Conservation (phyloP, 257 asterid genomes). For the Fraxinus anomala region DNA sequence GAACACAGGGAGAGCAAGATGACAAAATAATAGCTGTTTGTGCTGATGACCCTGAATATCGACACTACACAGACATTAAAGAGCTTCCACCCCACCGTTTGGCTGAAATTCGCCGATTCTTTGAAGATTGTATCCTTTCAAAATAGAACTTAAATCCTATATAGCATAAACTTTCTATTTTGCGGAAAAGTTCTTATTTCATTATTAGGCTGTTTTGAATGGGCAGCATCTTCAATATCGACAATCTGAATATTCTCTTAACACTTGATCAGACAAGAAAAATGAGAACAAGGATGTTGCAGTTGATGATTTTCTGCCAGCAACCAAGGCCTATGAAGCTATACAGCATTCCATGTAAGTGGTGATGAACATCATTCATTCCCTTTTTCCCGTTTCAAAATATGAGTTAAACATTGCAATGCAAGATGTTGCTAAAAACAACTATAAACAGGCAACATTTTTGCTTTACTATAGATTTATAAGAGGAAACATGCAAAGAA, state of each 20-base stretch:
- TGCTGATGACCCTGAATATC: constrained; percentile 95
- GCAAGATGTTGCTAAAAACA: background rate
- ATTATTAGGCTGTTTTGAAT: background rate
- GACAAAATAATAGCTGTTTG: constrained; percentile 98
- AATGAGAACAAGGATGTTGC: constrained; percentile 97
- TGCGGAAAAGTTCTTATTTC: background rate
- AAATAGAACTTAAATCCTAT: constrained; percentile 9
- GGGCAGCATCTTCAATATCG: background rate
- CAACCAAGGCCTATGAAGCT: constrained; percentile 72
- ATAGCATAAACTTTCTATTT: background rate
- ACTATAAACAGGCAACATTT: background rate
- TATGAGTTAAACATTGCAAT: background rate
- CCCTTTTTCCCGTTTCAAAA: background rate
- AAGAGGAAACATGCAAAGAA: background rate
- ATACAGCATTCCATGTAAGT: constrained; percentile 85
- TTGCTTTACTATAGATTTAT: background rate
- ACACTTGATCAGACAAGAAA: constrained; percentile 68
- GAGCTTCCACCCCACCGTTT: constrained; percentile 95
- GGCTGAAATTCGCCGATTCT: constrained; percentile 94
- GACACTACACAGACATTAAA: constrained; percentile 74
- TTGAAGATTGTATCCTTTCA: constrained; percentile 90
- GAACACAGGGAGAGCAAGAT: constrained; percentile 81
- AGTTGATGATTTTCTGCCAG: constrained; percentile 80
- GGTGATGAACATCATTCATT: background rate
- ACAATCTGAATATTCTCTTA: constrained; percentile 26